Base-by-base conservation (phyloP, 164 flowering plant genomes). In the Chloranthus sessilifolius region DNA sequence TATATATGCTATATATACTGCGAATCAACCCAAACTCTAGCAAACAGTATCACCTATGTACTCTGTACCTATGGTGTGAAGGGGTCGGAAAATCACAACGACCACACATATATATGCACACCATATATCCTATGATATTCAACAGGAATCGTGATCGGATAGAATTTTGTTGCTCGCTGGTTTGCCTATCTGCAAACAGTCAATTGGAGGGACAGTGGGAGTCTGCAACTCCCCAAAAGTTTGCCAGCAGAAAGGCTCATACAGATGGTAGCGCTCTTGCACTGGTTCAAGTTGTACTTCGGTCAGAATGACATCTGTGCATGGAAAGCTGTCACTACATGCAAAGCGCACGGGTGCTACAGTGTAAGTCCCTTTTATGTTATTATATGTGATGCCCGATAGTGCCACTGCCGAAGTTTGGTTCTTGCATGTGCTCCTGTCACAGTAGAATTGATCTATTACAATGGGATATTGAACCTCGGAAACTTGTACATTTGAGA, bases 191-290 rank as follows among this genome's bases (percentile, higher is more conserved):
- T 77, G 81, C 59, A 92, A 53, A 59, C 99, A 92, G 38, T 58
- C 77, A 36, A 92, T 80, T 24, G 95, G 97, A 38, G 99, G 99
- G 55, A 74, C 62, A 2, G 91, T 68, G 7, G 97, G 92, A 43
- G 92, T 76, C 36, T 29, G 67, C 58, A 88, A 50, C 71, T 78
- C 84, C 29, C 99, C 99, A 53, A 76, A 92, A 4, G 97, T 72
- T 57, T 86, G 79, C 95, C 95, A 92, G 53, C 99, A 92, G 72
- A 68, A 89, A 39, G 99, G 87, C 7, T 58, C 50, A 40, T 61
- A 60, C 36, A 60, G 30, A 48, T 58, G 68, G 55, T 70, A 66
- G 39, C 33, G 48, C 37, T 60, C 58, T 55, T 71, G 72, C 11
- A 62, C 23, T 22, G 83, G 76, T 24, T 47, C 47, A 19, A 78